Conservation (phyloP, 2,329 filamentous ascomycete genomes). For the Coleophoma cylindrospora region DNA sequence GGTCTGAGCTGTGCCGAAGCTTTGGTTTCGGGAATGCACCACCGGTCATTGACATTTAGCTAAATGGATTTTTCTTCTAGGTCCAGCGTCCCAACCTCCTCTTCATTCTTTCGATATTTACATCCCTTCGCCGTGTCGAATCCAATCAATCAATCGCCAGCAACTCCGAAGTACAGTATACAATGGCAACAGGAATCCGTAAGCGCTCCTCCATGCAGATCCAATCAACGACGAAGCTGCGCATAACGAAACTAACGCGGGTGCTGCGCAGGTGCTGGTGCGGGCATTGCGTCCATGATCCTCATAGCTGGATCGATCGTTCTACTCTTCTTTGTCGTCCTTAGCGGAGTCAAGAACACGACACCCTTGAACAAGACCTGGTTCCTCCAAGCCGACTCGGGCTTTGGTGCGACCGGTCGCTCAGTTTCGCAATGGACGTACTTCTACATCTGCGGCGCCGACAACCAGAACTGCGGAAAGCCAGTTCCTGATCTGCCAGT, state of each 20-base stretch:
- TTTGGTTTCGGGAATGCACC: not conserved
- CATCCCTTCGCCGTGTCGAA: not conserved
- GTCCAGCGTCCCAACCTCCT: not conserved
- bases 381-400: constrained; percentile 72
- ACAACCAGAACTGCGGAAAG: constrained; percentile 59
- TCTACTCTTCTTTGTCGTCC: constrained; percentile 60
- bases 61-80: no score
- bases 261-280: constrained; percentile 40
- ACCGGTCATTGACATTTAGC: not conserved
- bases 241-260: not conserved
- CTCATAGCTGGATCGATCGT: constrained; percentile 57
- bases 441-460: constrained; percentile 72
- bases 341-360: constrained; percentile 51
- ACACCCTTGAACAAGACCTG: constrained; percentile 69
- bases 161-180: not conserved
- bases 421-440: constrained; percentile 79
- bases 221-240: not conserved
- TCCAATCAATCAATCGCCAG: not conserved
- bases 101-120: not conserved
- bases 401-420: constrained; percentile 61
- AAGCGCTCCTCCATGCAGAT: not conserved
- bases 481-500: constrained; percentile 61
- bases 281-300: constrained; percentile 53
- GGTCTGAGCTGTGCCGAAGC: not conserved
- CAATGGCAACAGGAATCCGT: not conserved